phyloP scores from a whole-genome alignment of 169 alveolate genomes.

The Fabrea salina region DNA sequence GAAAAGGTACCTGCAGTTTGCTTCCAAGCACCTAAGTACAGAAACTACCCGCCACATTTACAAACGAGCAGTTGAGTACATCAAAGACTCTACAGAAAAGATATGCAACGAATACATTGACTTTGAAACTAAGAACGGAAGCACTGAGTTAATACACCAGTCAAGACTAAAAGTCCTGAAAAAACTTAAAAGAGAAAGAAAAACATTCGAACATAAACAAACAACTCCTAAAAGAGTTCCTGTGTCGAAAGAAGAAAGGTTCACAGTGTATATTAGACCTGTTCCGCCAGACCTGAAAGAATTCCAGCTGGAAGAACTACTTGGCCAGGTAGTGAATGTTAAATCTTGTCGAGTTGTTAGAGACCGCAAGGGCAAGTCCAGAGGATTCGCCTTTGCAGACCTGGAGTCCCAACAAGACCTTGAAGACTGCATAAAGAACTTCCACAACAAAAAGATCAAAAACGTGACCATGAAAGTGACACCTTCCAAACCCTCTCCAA shows the following conservation, averaged over 20 bases:
- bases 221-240: neutral
- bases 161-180: neutral
- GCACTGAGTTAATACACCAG: neutral
- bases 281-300: slow-evolving; percentile 9
- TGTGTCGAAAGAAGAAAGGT: neutral
- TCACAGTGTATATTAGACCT: neutral
- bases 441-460: neutral
- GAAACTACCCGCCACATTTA: neutral
- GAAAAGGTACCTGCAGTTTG: neutral
- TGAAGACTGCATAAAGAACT: neutral
- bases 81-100: neutral
- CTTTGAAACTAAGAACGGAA: neutral
- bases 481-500: slow-evolving; percentile 16
- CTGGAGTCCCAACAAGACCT: neutral
- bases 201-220: neutral
- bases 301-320: neutral
- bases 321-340: neutral
- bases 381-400: slow-evolving; percentile 20
- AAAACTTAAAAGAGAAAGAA: neutral
- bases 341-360: slow-evolving; percentile 20
- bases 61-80: slow-evolving; percentile 11
- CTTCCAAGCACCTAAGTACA: neutral
- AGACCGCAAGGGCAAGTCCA: slow-evolving; percentile 23
- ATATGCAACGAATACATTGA: neutral
- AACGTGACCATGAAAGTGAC: neutral